Evolutionary conservation across 2,329 filamentous ascomycete species (phyloP), one percentile per base, ranked within the genome.

Genomic region (Botrytis fabae): DNA sequence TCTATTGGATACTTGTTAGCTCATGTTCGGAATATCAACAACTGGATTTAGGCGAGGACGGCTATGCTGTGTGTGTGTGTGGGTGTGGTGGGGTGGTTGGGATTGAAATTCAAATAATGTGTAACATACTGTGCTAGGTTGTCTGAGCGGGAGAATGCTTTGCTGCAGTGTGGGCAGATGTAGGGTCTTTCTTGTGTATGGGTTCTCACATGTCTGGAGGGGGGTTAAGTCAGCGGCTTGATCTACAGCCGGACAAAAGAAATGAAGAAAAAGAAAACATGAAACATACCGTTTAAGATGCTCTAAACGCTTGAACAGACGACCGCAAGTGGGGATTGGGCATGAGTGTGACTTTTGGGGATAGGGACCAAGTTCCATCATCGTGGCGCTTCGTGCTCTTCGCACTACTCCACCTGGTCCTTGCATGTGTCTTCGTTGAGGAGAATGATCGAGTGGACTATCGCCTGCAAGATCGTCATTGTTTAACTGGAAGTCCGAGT

Each of bases 121-220:
- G 46, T 54, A 79, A 81, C 89, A 85, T 94, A 97, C 93, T 99
- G 96, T 83, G 96, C 96, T 84, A 99, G 92, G 83, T 99, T 99
- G 86, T 99, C 96, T 81, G 95, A 98, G 85, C 96, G 89, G 74
- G 96, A 98, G 84, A 99, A 99, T 77, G 95, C 95, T 87, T 98
- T 98, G 88, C 93, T 97, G 90, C 96, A 99, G 83, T 97, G 92
- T 79, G 93, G 93, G 89, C 96, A 99, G 82, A 97, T 92, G 84
- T 99, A 99, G 79, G 96, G 96, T 85, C 95, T 93, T 87, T 99
- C 96, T 87, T 99, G 96, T 73, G 96, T 99, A 87, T 99, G 96
- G 81, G 96, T 99, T 85, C 96, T 93, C 83, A 99, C 96, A 86
- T 99, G 96, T 88, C 95, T 97, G 82, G 83, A 83, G 74, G 82